A percentile compares a stretch with the other conserved stretches of the same genome.
Evolutionary conservation across 306 rosid genomes (phyloP).

Genomic region (Crataegus laevigata): DNA sequence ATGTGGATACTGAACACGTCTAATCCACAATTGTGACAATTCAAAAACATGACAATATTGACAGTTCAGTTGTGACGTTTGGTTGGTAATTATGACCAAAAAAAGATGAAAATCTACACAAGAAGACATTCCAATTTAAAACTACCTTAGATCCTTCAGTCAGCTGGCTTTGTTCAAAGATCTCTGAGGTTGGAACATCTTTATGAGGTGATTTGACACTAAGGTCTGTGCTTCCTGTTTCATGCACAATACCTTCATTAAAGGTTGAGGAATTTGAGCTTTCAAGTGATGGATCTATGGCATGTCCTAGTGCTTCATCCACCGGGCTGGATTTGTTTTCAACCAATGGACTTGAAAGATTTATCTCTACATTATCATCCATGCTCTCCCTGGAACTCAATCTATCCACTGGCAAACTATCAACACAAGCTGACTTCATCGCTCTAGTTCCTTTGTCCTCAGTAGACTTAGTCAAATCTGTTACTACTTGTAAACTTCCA

Average conservation of each 20-base stretch:
- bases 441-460: constrained; percentile 24
- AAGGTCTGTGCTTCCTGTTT: constrained; percentile 18
- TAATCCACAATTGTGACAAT: background rate
- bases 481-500: constrained; percentile 25
- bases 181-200: constrained; percentile 25
- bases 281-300: constrained; percentile 24
- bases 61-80: background rate
- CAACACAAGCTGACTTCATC: constrained; percentile 12
- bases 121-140: background rate
- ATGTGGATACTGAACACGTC: background rate
- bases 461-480: constrained; percentile 13
- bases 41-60: background rate
- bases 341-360: constrained; percentile 18
- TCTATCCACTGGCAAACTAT: background rate
- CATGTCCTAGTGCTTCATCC: constrained; percentile 24
- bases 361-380: constrained; percentile 26
- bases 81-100: background rate
- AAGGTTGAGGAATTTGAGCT: constrained; percentile 24
- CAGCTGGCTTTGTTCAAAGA: constrained; percentile 33
- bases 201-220: constrained; percentile 24
- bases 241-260: constrained; percentile 13
- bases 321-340: constrained; percentile 17
- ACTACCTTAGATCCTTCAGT: constrained; percentile 37
- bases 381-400: background rate
- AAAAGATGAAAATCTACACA: background rate